A percentile compares a stretch with the other conserved stretches of the same genome.
Evolutionary conservation across 2,329 filamentous ascomycete species (phyloP).

Genomic region (Anthostomella pinea): DNA sequence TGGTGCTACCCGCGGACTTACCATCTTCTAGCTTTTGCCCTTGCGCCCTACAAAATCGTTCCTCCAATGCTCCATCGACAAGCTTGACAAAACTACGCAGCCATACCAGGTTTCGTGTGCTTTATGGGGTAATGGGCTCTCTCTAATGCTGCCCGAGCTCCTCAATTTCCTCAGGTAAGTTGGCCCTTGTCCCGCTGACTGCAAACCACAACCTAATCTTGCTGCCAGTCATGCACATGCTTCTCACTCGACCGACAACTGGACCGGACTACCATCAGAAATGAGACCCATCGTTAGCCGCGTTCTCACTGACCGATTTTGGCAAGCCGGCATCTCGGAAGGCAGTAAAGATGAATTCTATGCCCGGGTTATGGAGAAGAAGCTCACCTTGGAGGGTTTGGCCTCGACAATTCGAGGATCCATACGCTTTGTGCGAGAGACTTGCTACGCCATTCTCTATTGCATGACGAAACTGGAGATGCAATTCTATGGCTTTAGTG

Average conservation of each 20-base stretch:
- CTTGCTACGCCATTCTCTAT: conserved; percentile 90
- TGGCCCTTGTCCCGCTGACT: conserved; percentile 17
- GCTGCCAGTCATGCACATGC: conserved; percentile 76
- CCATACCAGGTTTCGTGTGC: conserved; percentile 72
- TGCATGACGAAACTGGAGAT: conserved; percentile 85
- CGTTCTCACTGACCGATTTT: conserved; percentile 91
- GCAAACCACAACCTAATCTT: conserved; percentile 7
- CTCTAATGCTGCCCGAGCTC: conserved; percentile 78
- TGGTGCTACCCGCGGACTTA: neutral
- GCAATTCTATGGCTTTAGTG: conserved; percentile 86
- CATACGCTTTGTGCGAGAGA: conserved; percentile 85
- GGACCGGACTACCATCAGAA: conserved; percentile 72
- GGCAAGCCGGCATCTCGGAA: conserved; percentile 95
- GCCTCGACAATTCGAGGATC: conserved; percentile 90
- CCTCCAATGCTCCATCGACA: conserved; percentile 88
- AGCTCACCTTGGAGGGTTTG: conserved; percentile 85
- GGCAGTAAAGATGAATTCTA: conserved; percentile 98
- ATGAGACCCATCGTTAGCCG: conserved; percentile 74
- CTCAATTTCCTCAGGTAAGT: conserved; percentile 73
- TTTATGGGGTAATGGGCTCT: conserved; percentile 84
- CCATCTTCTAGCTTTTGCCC: conserved; percentile 58
- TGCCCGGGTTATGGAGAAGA: conserved; percentile 83
- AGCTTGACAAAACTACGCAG: conserved; percentile 69
- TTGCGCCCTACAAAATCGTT: conserved; percentile 87
- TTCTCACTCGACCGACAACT: conserved; percentile 83